Base-by-base conservation (phyloP, 2,329 filamentous ascomycete genomes). In the Xylaria sp. region DNA sequence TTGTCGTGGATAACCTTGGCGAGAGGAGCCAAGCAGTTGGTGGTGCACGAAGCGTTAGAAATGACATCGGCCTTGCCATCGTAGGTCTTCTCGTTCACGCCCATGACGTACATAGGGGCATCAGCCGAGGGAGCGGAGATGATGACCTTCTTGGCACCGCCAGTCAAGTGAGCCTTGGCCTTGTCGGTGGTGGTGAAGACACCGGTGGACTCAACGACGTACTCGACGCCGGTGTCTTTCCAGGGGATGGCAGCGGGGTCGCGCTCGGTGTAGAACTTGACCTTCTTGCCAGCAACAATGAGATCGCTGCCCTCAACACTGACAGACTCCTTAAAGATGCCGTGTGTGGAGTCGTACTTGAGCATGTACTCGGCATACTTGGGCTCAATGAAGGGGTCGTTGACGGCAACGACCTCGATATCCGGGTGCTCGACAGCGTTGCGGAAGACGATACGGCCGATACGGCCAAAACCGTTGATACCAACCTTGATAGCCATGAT, bases 401-500 rank as follows among this genome's bases (percentile, higher is more conserved):
- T 98, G 84, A 97, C 92, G 75, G 95, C 94, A 76, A 97, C 92
- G 76, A 99, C 86, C 76, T 97, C 87, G 78, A 98, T 91, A 65
- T 96, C 91, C 75, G 86, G 82, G 84, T 94, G 91, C 88, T 96
- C 90, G 78, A 96, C 80, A 76, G 94, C 92, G 86, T 97, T 98
- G 85, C 94, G 92, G 91, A 98, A 95, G 86, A 98, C 90, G 81
- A 99, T 97, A 82, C 95, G 92, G 78, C 95, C 95, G 83, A 99
- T 99, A 83, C 95, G 94, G 85, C 95, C 95, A 87, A 99, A 99
- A 82, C 95, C 94, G 91, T 97, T 98, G 90, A 97, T 97, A 82
- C 93, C 93, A 79, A 96, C 92, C 89, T 96, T 87, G 79, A 84
- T 79, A 78, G 78, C 76, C 82, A 85, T 86, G 69, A 75, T 74